Evolutionary conservation across 2,329 filamentous ascomycete genomes (phyloP).

Genomic region (Aspergillus neotritici): DNA sequence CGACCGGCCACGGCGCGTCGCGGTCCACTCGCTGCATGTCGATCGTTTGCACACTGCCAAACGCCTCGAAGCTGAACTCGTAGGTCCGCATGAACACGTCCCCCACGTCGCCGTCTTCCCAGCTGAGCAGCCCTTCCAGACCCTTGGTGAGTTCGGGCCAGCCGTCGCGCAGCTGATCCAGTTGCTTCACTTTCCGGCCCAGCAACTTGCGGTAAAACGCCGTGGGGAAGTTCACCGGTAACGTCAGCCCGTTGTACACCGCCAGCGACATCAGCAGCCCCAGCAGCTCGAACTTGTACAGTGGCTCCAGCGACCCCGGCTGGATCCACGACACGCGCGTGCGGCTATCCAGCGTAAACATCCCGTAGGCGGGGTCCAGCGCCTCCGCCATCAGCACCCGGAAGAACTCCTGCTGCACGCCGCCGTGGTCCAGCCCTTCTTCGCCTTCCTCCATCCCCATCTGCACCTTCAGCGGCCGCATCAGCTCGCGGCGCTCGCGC

Average conservation of each 20-base stretch:
- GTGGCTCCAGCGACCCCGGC: constrained; percentile 71
- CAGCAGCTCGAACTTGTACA: constrained; percentile 86
- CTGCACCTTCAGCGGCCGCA: constrained; percentile 81
- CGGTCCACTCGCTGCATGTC: constrained; percentile 47
- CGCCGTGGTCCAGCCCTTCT: constrained; percentile 86
- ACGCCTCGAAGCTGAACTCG: constrained; percentile 67
- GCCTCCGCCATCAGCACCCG: constrained; percentile 74
- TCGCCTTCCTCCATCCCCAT: constrained; percentile 78
- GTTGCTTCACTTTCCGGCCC: constrained; percentile 59
- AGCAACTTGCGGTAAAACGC: constrained; percentile 79
- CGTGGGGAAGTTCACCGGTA: constrained; percentile 82
- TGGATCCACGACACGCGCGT: constrained; percentile 85
- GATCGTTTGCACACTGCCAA: constrained; percentile 49
- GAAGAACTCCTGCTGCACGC: constrained; percentile 96
- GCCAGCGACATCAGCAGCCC: constrained; percentile 85
- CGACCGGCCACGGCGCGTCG: constrained; percentile 32
- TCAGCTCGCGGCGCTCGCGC: constrained; percentile 71
- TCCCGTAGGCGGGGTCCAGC: constrained; percentile 68
- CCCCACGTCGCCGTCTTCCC: constrained; percentile 73
- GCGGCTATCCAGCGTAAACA: constrained; percentile 69
- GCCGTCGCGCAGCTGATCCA: constrained; percentile 75
- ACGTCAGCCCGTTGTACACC: constrained; percentile 84
- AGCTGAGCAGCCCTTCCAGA: constrained; percentile 66
- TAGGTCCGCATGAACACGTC: constrained; percentile 81
- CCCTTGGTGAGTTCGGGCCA: constrained; percentile 79